Evolutionary conservation across 2,329 filamentous ascomycete species (phyloP).

Genomic region (Clonostachys rosea): DNA sequence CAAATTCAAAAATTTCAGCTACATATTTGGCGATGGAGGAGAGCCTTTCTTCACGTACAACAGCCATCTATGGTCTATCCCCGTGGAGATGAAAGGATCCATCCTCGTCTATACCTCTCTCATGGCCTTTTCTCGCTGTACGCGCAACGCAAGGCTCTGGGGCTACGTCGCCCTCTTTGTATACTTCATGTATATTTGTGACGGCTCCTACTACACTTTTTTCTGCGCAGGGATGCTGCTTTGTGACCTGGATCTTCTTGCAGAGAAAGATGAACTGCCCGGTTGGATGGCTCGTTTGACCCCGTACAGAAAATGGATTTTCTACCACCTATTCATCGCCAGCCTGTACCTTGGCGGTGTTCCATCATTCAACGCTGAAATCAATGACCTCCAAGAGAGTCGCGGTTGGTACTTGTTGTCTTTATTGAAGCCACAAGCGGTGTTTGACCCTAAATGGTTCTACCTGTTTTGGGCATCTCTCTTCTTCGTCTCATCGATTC

Average conservation of each 20-base stretch:
- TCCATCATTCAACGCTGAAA: conserved; percentile 43
- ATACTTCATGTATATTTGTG: conserved; percentile 65
- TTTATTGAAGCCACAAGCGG: conserved; percentile 59
- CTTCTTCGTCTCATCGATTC: conserved; percentile 49
- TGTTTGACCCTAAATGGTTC: conserved; percentile 65
- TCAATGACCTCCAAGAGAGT: conserved; percentile 43
- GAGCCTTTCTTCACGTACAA: conserved; percentile 48
- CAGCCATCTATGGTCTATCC: conserved; percentile 59
- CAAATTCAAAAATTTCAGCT: conserved; percentile 67
- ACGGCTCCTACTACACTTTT: conserved; percentile 58
- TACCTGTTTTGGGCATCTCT: conserved; percentile 58
- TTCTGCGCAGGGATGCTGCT: conserved; percentile 59
- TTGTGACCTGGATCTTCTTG: conserved; percentile 55
- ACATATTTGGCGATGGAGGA: conserved; percentile 55
- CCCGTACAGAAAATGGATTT: conserved; percentile 44
- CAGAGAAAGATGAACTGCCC: conserved; percentile 44
- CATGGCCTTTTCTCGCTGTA: conserved; percentile 51
- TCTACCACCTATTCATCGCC: conserved; percentile 43
- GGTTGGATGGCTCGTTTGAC: conserved; percentile 36
- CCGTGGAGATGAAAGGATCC: conserved; percentile 59
- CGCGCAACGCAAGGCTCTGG: conserved; percentile 47
- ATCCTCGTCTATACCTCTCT: conserved; percentile 55
- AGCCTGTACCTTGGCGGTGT: conserved; percentile 57
- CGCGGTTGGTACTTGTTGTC: conserved; percentile 59
- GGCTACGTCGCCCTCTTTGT: conserved; percentile 47